Percentiles rank a stretch among this genome's conserved stretches.
phyloP scores from a whole-genome alignment of 1,139 yeast genomes.

The Diutina scorzettiae region DNA sequence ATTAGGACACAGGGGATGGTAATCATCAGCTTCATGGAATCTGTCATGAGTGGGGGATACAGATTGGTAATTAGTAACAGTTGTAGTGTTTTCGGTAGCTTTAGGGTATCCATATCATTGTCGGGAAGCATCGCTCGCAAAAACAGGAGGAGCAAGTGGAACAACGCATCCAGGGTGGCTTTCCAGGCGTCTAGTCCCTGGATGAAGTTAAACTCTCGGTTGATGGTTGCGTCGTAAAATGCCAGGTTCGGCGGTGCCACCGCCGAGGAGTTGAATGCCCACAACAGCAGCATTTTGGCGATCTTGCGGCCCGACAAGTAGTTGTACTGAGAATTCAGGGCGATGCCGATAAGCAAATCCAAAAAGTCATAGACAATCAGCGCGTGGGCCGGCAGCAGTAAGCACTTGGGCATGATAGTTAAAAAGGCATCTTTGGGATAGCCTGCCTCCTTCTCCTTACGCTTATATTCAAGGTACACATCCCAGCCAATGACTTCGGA shows the following conservation, averaged over 20 bases:
- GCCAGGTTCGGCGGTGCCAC: constrained; percentile 16
- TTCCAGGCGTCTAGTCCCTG: constrained; percentile 74
- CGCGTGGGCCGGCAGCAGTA: constrained; percentile 78
- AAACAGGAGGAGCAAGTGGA: constrained; percentile 68
- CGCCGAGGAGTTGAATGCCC: constrained; percentile 58
- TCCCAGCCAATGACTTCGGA: constrained; percentile 82
- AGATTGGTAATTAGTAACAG: constrained; percentile 48
- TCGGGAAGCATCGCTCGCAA: constrained; percentile 71
- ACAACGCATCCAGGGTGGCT: constrained; percentile 75
- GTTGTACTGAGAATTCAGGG: constrained; percentile 73
- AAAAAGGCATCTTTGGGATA: constrained; percentile 65
- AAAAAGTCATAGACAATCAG: constrained; percentile 80
- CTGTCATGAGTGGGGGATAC: constrained; percentile 46
- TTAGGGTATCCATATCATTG: constrained; percentile 41
- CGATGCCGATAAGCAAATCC: constrained; percentile 66
- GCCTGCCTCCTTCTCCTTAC: constrained; percentile 50
- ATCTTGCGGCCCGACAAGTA: constrained; percentile 71
- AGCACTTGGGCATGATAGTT: constrained; percentile 72
- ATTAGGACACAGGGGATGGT: constrained; percentile 53
- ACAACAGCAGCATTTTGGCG: constrained; percentile 70
- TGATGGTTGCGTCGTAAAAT: constrained; percentile 31
- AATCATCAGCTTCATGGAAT: constrained; percentile 25
- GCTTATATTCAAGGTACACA: constrained; percentile 58
- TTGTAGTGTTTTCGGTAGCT: constrained; percentile 54
- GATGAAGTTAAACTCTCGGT: constrained; percentile 34